Conservation (phyloP, 192 early-diverging fungal genomes). For the Podila verticillata region DNA sequence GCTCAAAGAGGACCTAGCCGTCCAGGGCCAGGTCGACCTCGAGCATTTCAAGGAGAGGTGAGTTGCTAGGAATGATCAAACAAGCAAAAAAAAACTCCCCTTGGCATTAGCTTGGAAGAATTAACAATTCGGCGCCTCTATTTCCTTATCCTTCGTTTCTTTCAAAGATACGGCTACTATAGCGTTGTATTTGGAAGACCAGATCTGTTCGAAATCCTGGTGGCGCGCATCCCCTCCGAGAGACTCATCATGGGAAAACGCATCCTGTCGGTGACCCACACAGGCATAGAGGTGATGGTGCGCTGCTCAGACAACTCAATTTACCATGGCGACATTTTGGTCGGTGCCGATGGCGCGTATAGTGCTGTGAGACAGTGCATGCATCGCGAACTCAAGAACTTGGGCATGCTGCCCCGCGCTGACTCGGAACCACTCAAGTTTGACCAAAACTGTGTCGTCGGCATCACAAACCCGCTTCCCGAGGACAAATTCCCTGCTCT, state of each 20-base stretch:
- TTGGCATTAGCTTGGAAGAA: not conserved
- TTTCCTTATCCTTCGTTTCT: not conserved
- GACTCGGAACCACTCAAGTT: constrained; percentile 49
- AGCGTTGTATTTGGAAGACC: constrained; percentile 37
- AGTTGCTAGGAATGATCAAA: not conserved
- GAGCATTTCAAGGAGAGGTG: constrained; percentile 37
- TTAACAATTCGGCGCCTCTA: not conserved
- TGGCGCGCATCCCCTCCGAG: constrained; percentile 16
- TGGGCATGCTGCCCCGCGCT: constrained; percentile 16
- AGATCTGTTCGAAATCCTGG: constrained; percentile 29
- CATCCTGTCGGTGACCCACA: constrained; percentile 22
- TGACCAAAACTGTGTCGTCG: constrained; percentile 47
- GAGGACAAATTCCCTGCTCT: constrained; percentile 28
- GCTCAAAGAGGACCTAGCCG: constrained; percentile 29
- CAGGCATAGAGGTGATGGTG: constrained; percentile 28
- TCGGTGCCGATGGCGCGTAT: constrained; percentile 53
- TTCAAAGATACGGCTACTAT: constrained; percentile 37
- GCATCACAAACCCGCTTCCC: constrained; percentile 30
- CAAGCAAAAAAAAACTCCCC: too few species aligned
- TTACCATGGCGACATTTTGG: constrained; percentile 47
- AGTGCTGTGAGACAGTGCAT: constrained; percentile 43
- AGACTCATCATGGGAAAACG: constrained; percentile 42
- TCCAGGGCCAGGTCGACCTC: constrained; percentile 31
- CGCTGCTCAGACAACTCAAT: constrained; percentile 29
- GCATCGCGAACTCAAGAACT: constrained; percentile 33